Conservation (phyloP, 805 yeast genomes). For the Saturnispora dispora region DNA sequence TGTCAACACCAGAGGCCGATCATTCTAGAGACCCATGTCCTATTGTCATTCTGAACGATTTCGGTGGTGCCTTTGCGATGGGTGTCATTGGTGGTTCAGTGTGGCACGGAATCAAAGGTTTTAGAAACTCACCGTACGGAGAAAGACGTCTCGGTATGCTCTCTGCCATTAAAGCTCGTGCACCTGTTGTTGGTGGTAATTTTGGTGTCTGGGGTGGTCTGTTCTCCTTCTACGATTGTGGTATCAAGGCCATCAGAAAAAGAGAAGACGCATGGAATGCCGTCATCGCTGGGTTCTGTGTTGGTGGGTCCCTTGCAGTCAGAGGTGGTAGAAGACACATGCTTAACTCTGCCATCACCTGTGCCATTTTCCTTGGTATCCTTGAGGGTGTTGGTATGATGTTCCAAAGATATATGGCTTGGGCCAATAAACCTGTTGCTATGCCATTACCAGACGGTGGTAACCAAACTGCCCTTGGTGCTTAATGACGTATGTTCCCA, state of each 20-base stretch:
- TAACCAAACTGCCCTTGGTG: constrained; percentile 11
- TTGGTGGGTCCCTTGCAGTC: constrained; percentile 95
- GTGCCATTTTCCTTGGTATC: constrained; percentile 94
- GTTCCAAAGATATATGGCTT: constrained; percentile 84
- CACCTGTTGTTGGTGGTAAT: constrained; percentile 98
- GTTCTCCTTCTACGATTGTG: constrained; percentile 91
- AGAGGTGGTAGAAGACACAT: constrained; percentile 99
- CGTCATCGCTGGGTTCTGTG: constrained; percentile 93
- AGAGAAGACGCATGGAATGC: constrained; percentile 99
- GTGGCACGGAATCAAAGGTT: constrained; percentile 99
- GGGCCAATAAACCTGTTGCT: constrained; percentile 66
- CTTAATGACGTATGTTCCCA: constrained; percentile 1
- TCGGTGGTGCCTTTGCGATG: constrained; percentile 99
- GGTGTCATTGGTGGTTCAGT: constrained; percentile 98
- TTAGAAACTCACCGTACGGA: constrained; percentile 95
- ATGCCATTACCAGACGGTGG: constrained; percentile 42
- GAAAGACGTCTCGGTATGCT: constrained; percentile 88
- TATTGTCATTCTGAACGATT: constrained; percentile 87
- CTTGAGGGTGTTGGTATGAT: constrained; percentile 98
- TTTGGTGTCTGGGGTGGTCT: constrained; percentile 99
- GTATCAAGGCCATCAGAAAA: constrained; percentile 89
- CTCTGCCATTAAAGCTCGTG: constrained; percentile 87
- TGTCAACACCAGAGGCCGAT: constrained; percentile 69
- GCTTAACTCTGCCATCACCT: constrained; percentile 91
- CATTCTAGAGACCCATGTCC: constrained; percentile 99